These are phyloP conservation scores for Dendrobium catenatum DNA, from an alignment of 106 monocot species.

Conservation along the genomic window DNA sequence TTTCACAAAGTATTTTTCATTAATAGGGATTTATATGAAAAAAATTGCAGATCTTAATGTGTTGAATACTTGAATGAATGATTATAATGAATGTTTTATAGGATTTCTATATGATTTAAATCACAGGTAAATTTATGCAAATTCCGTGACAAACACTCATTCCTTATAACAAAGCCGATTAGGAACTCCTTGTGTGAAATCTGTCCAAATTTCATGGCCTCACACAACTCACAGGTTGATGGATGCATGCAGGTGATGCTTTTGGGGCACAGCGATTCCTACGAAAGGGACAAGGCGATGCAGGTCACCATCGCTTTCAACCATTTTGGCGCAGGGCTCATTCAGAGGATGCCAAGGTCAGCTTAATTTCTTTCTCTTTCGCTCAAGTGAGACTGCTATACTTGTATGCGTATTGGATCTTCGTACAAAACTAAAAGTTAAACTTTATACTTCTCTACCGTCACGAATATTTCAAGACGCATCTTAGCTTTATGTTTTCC, in stretches of 20 bases:
- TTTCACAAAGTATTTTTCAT: not conserved
- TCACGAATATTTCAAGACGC: too few relatives aligned
- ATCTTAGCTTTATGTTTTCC: too few relatives aligned
- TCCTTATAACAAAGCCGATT: not conserved
- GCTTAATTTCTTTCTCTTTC: not conserved
- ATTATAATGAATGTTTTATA: too few relatives aligned
- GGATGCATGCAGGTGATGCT: constrained; percentile 9
- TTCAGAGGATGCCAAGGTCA: constrained; percentile 8
- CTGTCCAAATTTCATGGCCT: too few relatives aligned
- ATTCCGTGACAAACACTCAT: too few relatives aligned
- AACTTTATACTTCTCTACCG: too few relatives aligned
- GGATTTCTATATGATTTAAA: too few relatives aligned
- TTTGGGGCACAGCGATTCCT: constrained; percentile 12
- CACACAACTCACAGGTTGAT: not conserved
- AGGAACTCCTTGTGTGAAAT: not conserved
- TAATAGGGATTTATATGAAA: not conserved
- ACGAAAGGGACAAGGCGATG: constrained; percentile 6
- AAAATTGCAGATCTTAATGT: not conserved
- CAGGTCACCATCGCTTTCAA: constrained; percentile 11
- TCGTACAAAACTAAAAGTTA: too few relatives aligned
- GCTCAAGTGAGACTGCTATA: not conserved
- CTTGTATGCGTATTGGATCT: too few relatives aligned
- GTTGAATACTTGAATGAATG: too few relatives aligned
- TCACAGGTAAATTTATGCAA: too few relatives aligned
- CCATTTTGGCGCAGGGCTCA: constrained; percentile 10